Evolutionary conservation across 495 filamentous ascomycete genomes (phyloP).

Genomic region (Clohesyomyces aquaticus): DNA sequence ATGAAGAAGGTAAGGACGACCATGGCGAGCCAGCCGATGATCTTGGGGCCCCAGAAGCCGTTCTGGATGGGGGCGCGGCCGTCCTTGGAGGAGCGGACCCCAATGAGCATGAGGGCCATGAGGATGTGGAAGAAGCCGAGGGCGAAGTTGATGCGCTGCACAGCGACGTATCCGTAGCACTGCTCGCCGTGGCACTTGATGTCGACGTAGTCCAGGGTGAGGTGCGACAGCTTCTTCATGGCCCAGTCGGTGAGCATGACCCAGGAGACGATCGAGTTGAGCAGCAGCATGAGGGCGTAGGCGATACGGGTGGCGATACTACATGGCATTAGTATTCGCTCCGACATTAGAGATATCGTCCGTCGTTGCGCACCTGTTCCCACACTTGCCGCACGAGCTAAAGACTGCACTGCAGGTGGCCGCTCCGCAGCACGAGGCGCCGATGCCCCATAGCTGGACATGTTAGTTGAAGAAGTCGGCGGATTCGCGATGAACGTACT

Average conservation of each 20-base stretch:
- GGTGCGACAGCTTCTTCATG: conserved; percentile 86
- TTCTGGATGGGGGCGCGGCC: conserved; percentile 89
- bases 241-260: conserved; percentile 99
- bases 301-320: conserved; percentile 97
- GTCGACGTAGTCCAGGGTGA: conserved; percentile 92
- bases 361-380: conserved; percentile 73
- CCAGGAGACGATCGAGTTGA: conserved; percentile 97
- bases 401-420: conserved; percentile 94
- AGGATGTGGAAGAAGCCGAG: conserved; percentile 91
- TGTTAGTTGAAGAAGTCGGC: conserved; percentile 38
- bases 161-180: conserved; percentile 93
- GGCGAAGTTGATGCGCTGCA: conserved; percentile 96
- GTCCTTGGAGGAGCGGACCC: conserved; percentile 84
- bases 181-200: conserved; percentile 88
- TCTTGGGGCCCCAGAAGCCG: conserved; percentile 88
- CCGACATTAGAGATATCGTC: neutral
- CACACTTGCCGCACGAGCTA: conserved; percentile 92
- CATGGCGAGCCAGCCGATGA: conserved; percentile 82
- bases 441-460: conserved; percentile 71
- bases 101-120: conserved; percentile 79
- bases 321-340: conserved; percentile 20
- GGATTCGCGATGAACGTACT: conserved; percentile 57
- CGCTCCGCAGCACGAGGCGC: conserved; percentile 88
- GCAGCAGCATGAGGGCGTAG: conserved; percentile 91
- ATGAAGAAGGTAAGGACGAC: conserved; percentile 94